phyloP scores from a whole-genome alignment of 768 basidiomycete genomes.

The Mycena amicta region DNA sequence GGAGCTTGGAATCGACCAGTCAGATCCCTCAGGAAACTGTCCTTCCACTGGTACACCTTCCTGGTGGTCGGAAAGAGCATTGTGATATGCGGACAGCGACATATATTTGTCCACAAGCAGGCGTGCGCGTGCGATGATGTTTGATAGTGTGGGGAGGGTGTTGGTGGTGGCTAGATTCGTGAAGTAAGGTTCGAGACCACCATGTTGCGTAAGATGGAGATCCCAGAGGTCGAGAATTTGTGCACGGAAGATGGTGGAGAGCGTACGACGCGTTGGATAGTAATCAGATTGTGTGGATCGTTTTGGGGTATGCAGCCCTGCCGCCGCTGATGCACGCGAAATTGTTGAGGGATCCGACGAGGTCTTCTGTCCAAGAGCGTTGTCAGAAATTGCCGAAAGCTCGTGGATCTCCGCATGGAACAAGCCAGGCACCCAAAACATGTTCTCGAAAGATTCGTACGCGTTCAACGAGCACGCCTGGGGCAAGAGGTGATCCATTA shows the following conservation, averaged over 20 bases:
- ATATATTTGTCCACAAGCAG: no score
- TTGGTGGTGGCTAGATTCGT: not conserved
- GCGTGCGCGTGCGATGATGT: no score
- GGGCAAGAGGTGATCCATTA: not conserved
- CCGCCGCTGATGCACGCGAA: not conserved
- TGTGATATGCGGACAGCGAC: no score
- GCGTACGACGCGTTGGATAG: not conserved
- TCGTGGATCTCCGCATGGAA: not conserved
- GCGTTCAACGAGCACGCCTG: not conserved
- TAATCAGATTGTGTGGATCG: not conserved
- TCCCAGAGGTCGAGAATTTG: slow-evolving; percentile 7
- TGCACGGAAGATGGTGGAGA: not conserved
- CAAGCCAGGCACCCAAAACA: not conserved
- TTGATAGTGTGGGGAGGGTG: not conserved
- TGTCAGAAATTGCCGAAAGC: not conserved
- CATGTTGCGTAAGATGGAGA: not conserved
- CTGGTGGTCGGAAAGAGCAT: no score
- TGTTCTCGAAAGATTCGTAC: not conserved
- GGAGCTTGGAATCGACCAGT: no score
- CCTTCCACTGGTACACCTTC: no score
- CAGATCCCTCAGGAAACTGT: no score
- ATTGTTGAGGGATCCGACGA: slow-evolving; percentile 1
- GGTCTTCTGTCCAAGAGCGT: not conserved
- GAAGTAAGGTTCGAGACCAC: not conserved
- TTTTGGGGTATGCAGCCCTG: not conserved